Evolutionary conservation across 768 basidiomycete species (phyloP), one percentile per base, ranked within the genome.

Genomic region (Leucocoprinus leucothites): DNA sequence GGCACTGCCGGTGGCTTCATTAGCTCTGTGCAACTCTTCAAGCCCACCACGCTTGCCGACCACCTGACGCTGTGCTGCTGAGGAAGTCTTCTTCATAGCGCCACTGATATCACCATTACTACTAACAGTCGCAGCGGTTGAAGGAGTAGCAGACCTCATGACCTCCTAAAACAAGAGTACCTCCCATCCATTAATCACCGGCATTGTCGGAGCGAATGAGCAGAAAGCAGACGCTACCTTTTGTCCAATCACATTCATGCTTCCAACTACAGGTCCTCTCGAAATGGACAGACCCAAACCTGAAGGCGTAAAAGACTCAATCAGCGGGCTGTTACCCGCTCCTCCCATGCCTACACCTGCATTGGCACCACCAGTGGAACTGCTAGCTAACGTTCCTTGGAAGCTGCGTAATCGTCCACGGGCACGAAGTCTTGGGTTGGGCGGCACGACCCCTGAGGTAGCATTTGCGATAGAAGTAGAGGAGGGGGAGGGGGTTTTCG

Each of bases 231-330:
- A 40, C 48, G 16, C 14, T 28, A 51, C 50, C 50, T 43, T 28
- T 11, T 41, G 24, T 3, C 14, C 14, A n/a, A 3, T n/a, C 11
- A n/a, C 9, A 51, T 16, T 41, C 36, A 38, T 26, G 26, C 38
- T n/a, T n/a, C n/a, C n/a, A n/a, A n/a, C n/a, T n/a, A n/a, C n/a
- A n/a, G n/a, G n/a, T n/a, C n/a, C 22, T 8, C 5, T 19, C 8
- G 36, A 22, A 25, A 38, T 18, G 34, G 26, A 19, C 18, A 31
- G 24, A 41, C 38, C 25, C 24, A 9, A 22, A 31, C 31, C 34
- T 13, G 19, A 35, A 18, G 48, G 48, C 18, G 48, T 48, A 41
- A 41, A 51, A 18, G 40, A 42, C 19, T 52, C 51, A 9, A 52
- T 3, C 41, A 44, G 22, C 28, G 28, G 7, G 9, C 43, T 53